phyloP scores from a whole-genome alignment of 2,329 filamentous ascomycete genomes.

The Ophiocordyceps polyrhachis-furcata region DNA sequence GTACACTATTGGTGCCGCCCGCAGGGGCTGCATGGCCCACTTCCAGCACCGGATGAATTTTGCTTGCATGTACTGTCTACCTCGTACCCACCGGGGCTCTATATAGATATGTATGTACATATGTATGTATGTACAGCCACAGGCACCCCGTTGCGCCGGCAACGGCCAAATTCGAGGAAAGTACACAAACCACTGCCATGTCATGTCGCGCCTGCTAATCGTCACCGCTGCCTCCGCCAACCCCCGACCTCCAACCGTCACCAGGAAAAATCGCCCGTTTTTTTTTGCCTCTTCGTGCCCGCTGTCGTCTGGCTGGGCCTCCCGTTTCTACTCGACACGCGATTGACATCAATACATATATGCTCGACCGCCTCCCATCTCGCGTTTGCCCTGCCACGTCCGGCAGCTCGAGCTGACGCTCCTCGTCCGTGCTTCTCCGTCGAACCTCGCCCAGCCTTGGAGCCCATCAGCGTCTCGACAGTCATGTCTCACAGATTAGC shows the following conservation, averaged over 20 bases:
- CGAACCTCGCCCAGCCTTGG: background rate
- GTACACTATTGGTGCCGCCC: background rate
- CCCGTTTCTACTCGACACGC: background rate
- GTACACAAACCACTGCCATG: conserved; percentile 14
- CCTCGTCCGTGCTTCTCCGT: background rate
- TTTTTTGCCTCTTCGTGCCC: background rate
- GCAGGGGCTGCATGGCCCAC: background rate
- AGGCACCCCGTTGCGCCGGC: conserved; percentile 7
- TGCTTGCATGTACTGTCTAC: background rate
- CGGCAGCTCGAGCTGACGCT: background rate
- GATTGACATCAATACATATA: background rate
- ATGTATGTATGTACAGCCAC: too few relatives aligned
- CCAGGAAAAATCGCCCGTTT: background rate
- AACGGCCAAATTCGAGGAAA: conserved; percentile 11
- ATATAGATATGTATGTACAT: too few relatives aligned
- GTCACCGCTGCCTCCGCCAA: background rate
- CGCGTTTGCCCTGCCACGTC: background rate
- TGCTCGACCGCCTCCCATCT: background rate
- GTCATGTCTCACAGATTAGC: conserved; percentile 30
- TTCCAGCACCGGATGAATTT: background rate
- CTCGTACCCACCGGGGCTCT: background rate
- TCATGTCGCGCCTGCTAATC: background rate
- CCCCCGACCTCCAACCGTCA: background rate
- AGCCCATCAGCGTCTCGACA: background rate
- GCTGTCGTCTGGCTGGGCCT: background rate